Percentiles rank a stretch among this genome's conserved stretches.
phyloP scores from a whole-genome alignment of 116 monocot species.

The Zostera marina region DNA sequence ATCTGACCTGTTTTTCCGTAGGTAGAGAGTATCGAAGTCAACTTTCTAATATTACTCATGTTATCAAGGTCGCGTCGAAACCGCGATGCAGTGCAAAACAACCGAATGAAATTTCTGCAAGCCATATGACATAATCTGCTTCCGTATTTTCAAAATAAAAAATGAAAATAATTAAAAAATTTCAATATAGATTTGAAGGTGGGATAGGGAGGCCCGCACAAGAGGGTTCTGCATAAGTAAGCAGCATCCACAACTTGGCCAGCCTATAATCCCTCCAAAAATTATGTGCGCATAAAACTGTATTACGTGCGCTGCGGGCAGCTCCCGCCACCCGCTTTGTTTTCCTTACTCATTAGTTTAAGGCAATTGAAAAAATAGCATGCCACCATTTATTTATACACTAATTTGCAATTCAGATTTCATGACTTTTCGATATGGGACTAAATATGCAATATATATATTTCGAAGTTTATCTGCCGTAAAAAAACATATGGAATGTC shows the following conservation, averaged over 20 bases:
- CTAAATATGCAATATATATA: constrained; percentile 8
- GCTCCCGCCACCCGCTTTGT: constrained; percentile 98
- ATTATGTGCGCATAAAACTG: constrained; percentile 40
- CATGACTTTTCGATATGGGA: constrained; percentile 25
- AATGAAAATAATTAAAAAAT: no score
- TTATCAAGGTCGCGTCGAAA: background rate
- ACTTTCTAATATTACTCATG: constrained; percentile 24
- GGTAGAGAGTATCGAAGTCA: constrained; percentile 37
- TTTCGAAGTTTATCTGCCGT: no score
- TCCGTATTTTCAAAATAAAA: no score
- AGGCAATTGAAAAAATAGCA: constrained; percentile 14
- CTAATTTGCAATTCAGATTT: background rate
- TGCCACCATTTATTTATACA: background rate
- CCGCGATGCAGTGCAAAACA: no score
- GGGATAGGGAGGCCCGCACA: constrained; percentile 73
- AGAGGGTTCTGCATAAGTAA: constrained; percentile 95
- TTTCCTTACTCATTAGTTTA: constrained; percentile 99
- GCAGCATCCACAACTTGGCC: constrained; percentile 81
- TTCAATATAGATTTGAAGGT: background rate
- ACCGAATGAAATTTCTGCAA: no score
- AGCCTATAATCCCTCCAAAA: constrained; percentile 96
- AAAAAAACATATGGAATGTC: no score
- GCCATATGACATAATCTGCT: no score
- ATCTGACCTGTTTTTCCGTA: constrained; percentile 23
- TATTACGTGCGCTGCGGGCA: constrained; percentile 53